Conservation (phyloP, 352 stramenopile genomes). For the Phytophthora tentaculata region DNA sequence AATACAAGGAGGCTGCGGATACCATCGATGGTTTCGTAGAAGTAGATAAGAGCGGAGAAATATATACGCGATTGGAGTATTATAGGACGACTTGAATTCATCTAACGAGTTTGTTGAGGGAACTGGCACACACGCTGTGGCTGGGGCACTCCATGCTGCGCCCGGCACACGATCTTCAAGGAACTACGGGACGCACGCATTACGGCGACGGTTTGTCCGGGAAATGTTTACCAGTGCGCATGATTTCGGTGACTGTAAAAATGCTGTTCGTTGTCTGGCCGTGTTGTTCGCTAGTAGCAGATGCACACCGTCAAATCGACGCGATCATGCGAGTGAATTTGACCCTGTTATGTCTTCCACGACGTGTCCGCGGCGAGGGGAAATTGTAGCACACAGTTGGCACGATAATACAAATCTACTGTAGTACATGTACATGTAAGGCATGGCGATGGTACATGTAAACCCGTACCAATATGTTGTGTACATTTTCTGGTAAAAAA, state of each 20-base stretch:
- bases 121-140: neutral
- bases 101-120: neutral
- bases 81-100: neutral
- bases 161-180: constrained; percentile 2
- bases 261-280: neutral
- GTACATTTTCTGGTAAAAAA: no score
- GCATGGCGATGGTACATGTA: no score
- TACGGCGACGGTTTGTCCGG: neutral
- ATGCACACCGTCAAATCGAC: constrained; percentile 1
- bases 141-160: neutral
- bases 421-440: no score
- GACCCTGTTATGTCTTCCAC: no score
- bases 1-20: no score
- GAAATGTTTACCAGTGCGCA: neutral
- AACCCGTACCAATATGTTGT: no score
- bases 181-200: neutral
- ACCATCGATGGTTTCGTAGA: neutral
- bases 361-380: no score
- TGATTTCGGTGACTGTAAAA: neutral
- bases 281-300: constrained; percentile 5
- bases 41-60: neutral
- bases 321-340: no score
- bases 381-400: no score
- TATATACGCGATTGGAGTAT: no score
- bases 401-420: no score